Percentiles rank a stretch among this genome's conserved stretches.
These are phyloP conservation scores for Citrus reticulata DNA, from an alignment of 345 rosid genomes.

Conservation along the genomic window DNA sequence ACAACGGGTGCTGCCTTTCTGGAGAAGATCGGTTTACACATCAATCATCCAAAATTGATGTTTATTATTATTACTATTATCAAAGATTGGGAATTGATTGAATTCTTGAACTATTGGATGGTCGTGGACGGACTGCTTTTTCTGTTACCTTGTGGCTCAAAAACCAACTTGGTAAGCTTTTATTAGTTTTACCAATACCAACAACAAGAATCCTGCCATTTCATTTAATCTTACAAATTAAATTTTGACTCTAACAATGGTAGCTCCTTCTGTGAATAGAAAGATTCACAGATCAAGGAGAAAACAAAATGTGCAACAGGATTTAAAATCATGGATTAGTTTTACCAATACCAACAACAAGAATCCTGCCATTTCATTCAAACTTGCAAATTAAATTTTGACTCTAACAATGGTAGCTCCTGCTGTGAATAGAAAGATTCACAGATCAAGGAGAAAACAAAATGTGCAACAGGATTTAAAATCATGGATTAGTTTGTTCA, in stretches of 20 bases:
- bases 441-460: conserved; percentile 20
- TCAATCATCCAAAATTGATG: too few species aligned
- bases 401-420: background rate
- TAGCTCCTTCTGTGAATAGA: conserved; percentile 37
- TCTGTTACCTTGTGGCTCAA: background rate
- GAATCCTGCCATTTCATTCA: background rate
- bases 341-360: background rate
- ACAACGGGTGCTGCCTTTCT: too few species aligned
- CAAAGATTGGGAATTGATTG: background rate
- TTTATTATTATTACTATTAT: too few species aligned
- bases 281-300: conserved; percentile 43
- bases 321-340: too few species aligned
- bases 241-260: background rate
- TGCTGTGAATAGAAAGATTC: conserved; percentile 59
- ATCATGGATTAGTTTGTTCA: background rate
- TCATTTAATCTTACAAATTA: background rate
- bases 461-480: background rate
- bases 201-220: background rate
- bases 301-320: background rate
- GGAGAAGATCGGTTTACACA: too few species aligned
- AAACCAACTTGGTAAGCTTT: background rate
- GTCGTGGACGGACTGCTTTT: background rate
- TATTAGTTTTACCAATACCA: background rate
- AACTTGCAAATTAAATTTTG: background rate
- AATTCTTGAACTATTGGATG: background rate